Percentiles rank a stretch among this genome's conserved stretches.
phyloP scores from a whole-genome alignment of 306 rosid genomes.

The Fagus crenata region DNA sequence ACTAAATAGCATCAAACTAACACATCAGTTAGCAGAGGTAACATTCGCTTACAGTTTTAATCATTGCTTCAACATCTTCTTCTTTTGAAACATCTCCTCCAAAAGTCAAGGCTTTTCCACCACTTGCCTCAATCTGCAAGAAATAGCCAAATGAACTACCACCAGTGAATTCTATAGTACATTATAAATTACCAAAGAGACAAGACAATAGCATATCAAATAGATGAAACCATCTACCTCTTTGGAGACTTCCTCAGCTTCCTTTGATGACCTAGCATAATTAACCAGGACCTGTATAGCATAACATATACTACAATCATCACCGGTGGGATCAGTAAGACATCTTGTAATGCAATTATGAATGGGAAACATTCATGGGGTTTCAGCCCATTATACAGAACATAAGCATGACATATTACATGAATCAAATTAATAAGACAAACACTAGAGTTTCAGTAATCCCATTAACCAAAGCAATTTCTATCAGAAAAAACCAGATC shows the following conservation, averaged over 20 bases:
- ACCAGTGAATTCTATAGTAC: slow-evolving; percentile 13
- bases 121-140: slow-evolving; percentile 70
- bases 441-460: background rate
- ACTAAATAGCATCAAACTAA: slow-evolving; percentile 31
- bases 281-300: slow-evolving; percentile 73
- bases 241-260: slow-evolving; percentile 89
- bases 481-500: background rate
- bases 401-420: background rate
- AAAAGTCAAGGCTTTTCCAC: slow-evolving; percentile 83
- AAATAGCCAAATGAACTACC: slow-evolving; percentile 25
- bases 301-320: slow-evolving; percentile 18
- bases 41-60: slow-evolving; percentile 68
- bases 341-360: background rate
- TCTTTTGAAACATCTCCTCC: slow-evolving; percentile 94
- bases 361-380: background rate
- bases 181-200: background rate
- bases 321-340: background rate
- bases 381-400: background rate
- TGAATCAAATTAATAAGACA: background rate
- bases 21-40: slow-evolving; percentile 17
- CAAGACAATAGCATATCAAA: background rate
- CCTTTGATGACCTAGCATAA: slow-evolving; percentile 92
- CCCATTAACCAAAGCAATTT: background rate
- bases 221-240: slow-evolving; percentile 51
- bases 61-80: slow-evolving; percentile 82